Percentiles rank a stretch among this genome's conserved stretches.
phyloP scores from a whole-genome alignment of 2,329 filamentous ascomycete genomes.

The Pestalotiopsis sp. region DNA sequence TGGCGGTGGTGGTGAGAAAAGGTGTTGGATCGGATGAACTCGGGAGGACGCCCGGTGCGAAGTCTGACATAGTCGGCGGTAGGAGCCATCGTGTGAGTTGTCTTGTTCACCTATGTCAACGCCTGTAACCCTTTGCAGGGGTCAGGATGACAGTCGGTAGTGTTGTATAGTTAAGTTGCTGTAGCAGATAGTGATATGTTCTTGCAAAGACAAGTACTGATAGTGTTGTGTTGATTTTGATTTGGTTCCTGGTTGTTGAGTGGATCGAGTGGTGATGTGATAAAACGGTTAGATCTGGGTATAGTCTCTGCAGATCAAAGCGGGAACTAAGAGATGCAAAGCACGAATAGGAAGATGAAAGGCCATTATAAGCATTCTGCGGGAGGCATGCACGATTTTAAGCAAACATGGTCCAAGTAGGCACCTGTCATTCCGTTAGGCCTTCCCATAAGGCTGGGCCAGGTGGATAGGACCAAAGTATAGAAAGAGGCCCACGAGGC shows the following conservation, averaged over 20 bases:
- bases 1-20: slow-evolving; percentile 22
- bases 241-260: background rate
- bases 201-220: background rate
- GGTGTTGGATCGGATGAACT: slow-evolving; percentile 23
- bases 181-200: too few relatives aligned
- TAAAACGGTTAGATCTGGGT: background rate
- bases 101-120: background rate
- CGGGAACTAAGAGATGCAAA: slow-evolving; percentile 10
- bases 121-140: background rate
- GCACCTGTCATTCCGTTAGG: slow-evolving; percentile 8
- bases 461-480: slow-evolving; percentile 4
- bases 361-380: slow-evolving; percentile 7
- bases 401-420: slow-evolving; percentile 8
- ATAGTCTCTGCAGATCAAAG: background rate
- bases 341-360: slow-evolving; percentile 13
- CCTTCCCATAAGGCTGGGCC: slow-evolving; percentile 6
- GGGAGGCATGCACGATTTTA: slow-evolving; percentile 6
- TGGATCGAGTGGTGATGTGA: background rate
- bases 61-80: slow-evolving; percentile 17
- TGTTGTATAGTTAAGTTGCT: too few relatives aligned
- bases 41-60: slow-evolving; percentile 14
- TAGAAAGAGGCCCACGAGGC: slow-evolving; percentile 6
- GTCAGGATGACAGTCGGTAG: background rate
- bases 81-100: slow-evolving; percentile 8
- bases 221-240: background rate